These are phyloP conservation scores for Chrysoporthe cubensis DNA, from an alignment of 2,329 filamentous ascomycete species.

Conservation along the genomic window DNA sequence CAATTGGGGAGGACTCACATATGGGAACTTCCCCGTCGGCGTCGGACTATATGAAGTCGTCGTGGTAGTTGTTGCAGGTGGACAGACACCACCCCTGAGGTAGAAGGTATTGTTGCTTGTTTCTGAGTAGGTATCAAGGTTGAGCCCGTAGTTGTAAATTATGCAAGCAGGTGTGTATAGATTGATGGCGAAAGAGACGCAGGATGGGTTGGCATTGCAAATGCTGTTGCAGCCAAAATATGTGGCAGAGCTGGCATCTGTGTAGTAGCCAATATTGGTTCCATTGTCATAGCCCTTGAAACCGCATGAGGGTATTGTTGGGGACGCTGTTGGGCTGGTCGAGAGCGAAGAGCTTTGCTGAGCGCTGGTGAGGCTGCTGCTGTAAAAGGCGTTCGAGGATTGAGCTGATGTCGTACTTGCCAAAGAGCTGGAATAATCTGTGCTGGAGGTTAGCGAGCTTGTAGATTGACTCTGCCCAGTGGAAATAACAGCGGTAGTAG, in stretches of 20 bases:
- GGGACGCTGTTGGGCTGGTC: neutral
- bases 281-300: neutral
- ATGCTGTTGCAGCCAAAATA: constrained; percentile 4
- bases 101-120: constrained; percentile 6
- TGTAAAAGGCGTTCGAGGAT: neutral
- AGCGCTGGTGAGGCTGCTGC: neutral
- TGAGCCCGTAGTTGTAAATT: neutral
- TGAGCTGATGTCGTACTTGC: neutral
- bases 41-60: constrained; percentile 10
- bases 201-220: constrained; percentile 2
- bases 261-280: constrained; percentile 6
- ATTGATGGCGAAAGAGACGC: neutral
- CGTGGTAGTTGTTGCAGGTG: neutral
- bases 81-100: neutral
- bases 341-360: too few species aligned
- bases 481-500: neutral
- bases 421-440: neutral
- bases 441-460: neutral
- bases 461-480: neutral
- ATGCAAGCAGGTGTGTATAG: neutral
- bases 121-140: neutral
- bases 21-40: constrained; percentile 2
- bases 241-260: neutral
- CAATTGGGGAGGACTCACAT: neutral
- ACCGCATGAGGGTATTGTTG: neutral